Base-by-base conservation (phyloP, 2,329 filamentous ascomycete species). In the Talaromyces sp. region DNA sequence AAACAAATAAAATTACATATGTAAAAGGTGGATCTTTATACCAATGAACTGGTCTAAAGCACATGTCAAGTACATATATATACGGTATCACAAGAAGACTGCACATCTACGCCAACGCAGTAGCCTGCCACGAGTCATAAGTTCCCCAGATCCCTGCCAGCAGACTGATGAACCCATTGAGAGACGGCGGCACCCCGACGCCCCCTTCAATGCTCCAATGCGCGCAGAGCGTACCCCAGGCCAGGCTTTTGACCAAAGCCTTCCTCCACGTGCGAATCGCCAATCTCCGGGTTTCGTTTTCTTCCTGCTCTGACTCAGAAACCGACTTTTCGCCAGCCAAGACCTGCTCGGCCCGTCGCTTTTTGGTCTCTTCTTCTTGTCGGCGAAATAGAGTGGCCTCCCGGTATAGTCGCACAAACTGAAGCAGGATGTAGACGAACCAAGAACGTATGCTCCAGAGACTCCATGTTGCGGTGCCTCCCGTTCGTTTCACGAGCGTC, bases 131-230 rank as follows among this genome's bases (percentile, higher is more conserved):
- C 12, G 74, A 61, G 65, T 77, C 76, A 61, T 70, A 71, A 58
- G 81, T 68, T 12, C 75, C 76, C 69, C 77, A 77, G 61, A 75
- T 68, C 3, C 77, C 79, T 14, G 80, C 81, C 62, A 80, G 68
- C 54, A 78, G 80, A 7, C 88, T 88, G 57, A 85, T 76, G 26
- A 84, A 67, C 0, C 85, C 87, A 27, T 88, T 77, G 69, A 81
- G 75, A 62, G 80, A 78, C 62, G 87, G 83, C 38, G 81, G 81
- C 58, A 90, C 73, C 10, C 74, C 74, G 57, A 86, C 71, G 0
- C 89, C 90, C 60, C 83, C 78, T 62, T 89, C 85, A 46, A 88
- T 73, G 68, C 90, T 88, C 88, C 90, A 96, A 77, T 97, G 91
- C 27, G 93, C 70, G 63, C 90, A 93, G 71, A 96, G 79, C 32